Conservation (phyloP, 2,329 filamentous ascomycete species). For the Parascedosporium putredinis region DNA sequence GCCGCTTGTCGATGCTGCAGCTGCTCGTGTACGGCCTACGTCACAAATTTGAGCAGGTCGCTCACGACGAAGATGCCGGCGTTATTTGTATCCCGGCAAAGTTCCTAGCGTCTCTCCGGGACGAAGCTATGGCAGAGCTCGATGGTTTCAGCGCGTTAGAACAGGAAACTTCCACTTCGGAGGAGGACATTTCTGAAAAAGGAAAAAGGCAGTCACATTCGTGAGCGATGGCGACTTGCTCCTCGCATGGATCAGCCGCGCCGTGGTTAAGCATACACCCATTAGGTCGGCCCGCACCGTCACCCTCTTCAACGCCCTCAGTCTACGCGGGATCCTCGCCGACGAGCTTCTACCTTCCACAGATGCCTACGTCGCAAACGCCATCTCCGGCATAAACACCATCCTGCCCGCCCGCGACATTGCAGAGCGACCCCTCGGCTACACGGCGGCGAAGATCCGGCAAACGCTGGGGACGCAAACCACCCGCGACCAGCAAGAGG, state of each 20-base stretch:
- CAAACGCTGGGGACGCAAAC: slow-evolving; percentile 23
- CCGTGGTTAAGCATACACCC: slow-evolving; percentile 14
- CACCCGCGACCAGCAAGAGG: slow-evolving; percentile 22
- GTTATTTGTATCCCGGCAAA: slow-evolving; percentile 27
- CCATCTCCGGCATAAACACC: slow-evolving; percentile 14
- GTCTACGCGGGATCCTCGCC: slow-evolving; percentile 14
- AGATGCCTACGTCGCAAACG: slow-evolving; percentile 19
- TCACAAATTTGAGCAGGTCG: slow-evolving; percentile 14
- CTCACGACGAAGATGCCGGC: not conserved
- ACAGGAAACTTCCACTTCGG: too few relatives aligned
- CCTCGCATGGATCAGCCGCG: slow-evolving; percentile 26
- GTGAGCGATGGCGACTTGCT: slow-evolving; percentile 37
- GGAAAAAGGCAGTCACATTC: slow-evolving; percentile 22
- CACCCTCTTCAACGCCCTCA: slow-evolving; percentile 18
- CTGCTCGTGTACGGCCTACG: slow-evolving; percentile 22
- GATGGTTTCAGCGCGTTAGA: too few relatives aligned
- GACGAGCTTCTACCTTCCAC: not conserved
- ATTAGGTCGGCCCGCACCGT: slow-evolving; percentile 16
- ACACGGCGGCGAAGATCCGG: slow-evolving; percentile 21
- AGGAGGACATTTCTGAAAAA: not conserved
- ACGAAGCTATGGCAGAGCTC: slow-evolving; percentile 16
- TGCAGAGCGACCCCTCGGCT: slow-evolving; percentile 16
- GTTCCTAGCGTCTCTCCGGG: slow-evolving; percentile 19
- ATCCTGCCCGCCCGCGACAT: slow-evolving; percentile 15
- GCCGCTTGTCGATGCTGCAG: slow-evolving; percentile 17